These are phyloP conservation scores for Crithidia brevicula DNA, from an alignment of 208 protist genomes.

Conservation along the genomic window DNA sequence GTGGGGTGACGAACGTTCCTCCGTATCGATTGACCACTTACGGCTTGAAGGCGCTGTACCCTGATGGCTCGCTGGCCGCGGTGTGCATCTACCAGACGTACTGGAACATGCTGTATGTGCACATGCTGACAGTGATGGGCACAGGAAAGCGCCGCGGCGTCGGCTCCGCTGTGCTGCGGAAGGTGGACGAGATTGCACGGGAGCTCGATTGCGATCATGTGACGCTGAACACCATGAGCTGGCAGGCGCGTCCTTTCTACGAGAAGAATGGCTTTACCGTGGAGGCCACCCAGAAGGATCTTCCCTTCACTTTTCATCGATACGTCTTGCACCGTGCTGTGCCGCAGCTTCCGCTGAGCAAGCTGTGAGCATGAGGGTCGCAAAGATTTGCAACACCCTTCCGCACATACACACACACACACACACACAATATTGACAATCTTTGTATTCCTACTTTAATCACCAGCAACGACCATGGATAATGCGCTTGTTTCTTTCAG, in stretches of 20 bases:
- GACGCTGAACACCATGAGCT: conserved; percentile 32
- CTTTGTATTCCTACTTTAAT: too few species aligned
- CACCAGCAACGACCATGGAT: too few species aligned
- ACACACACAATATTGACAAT: too few species aligned
- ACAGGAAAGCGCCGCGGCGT: conserved; percentile 6
- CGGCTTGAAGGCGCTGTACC: conserved; percentile 10
- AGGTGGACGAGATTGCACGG: conserved; percentile 25
- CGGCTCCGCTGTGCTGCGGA: conserved; percentile 12
- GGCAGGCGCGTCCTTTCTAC: conserved; percentile 39
- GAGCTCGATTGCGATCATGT: conserved; percentile 20
- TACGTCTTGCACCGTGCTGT: not conserved
- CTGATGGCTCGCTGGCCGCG: conserved; percentile 10
- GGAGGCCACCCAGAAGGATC: conserved; percentile 18
- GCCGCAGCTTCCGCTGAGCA: not conserved
- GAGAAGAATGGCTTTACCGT: conserved; percentile 26
- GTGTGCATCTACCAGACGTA: conserved; percentile 16
- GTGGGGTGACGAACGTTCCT: not conserved
- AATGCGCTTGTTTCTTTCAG: too few species aligned
- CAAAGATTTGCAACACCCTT: too few species aligned
- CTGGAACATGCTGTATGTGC: conserved; percentile 27
- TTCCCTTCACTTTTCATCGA: not conserved
- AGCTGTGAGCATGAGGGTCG: not conserved
- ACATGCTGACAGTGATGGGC: conserved; percentile 7
- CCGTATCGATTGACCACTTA: not conserved
- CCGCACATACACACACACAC: too few species aligned